Conservation (phyloP, 805 yeast species). For the Zygosaccharomyces siamensis region DNA sequence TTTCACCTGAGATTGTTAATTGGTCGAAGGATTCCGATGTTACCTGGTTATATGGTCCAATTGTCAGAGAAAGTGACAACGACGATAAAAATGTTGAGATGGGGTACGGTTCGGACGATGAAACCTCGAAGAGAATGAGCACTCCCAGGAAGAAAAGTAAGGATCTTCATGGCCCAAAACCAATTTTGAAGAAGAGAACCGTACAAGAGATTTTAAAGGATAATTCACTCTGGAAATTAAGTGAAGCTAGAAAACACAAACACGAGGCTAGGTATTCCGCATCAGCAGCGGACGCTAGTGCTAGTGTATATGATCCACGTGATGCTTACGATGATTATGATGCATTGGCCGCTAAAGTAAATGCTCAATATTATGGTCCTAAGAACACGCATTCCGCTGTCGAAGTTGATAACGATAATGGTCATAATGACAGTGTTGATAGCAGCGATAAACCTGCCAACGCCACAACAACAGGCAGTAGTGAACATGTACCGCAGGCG, state of each 20-base stretch:
- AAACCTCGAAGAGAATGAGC: slow-evolving; percentile 32
- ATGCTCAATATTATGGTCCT: slow-evolving; percentile 32
- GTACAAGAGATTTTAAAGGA: slow-evolving; percentile 64
- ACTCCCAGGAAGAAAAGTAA: slow-evolving; percentile 11
- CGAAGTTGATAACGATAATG: background rate
- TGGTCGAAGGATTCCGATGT: slow-evolving; percentile 98
- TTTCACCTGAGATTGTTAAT: slow-evolving; percentile 85
- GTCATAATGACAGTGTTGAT: background rate
- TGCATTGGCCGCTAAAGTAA: slow-evolving; percentile 35
- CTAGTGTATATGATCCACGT: slow-evolving; percentile 7
- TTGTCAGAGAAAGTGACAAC: slow-evolving; percentile 25
- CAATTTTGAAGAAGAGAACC: slow-evolving; percentile 83
- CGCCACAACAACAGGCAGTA: background rate
- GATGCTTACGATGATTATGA: slow-evolving; percentile 33
- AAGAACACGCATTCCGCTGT: background rate
- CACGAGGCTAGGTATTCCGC: slow-evolving; percentile 26
- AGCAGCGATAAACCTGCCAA: background rate
- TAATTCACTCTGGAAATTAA: slow-evolving; percentile 35
- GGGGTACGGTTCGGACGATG: slow-evolving; percentile 41
- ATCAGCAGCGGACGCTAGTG: slow-evolving; percentile 25
- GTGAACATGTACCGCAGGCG: slow-evolving; percentile 2
- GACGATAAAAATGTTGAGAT: slow-evolving; percentile 17
- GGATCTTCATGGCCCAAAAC: slow-evolving; percentile 48
- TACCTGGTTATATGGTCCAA: slow-evolving; percentile 96
- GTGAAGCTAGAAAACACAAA: slow-evolving; percentile 61